phyloP scores from a whole-genome alignment of 2,329 filamentous ascomycete species.

The Neopestalotiopsis clavispora region DNA sequence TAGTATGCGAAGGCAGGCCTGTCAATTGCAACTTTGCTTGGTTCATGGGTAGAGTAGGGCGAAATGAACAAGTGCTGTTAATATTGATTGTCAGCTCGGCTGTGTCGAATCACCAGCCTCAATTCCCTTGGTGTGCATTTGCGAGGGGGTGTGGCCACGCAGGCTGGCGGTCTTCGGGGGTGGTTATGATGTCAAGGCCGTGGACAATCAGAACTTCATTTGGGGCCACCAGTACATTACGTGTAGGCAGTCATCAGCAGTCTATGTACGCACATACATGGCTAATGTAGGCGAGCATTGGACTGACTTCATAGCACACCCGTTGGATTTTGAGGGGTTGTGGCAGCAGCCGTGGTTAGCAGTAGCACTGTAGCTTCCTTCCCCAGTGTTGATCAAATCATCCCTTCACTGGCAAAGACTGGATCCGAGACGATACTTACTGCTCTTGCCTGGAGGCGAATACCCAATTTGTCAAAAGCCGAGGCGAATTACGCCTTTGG shows the following conservation, averaged over 20 bases:
- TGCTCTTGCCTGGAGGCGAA: conserved; percentile 1
- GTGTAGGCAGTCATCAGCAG: no score
- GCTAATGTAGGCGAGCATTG: background rate
- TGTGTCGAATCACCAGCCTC: background rate
- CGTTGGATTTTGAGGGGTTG: background rate
- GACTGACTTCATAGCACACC: background rate
- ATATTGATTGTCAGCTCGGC: conserved; percentile 2
- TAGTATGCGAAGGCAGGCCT: background rate
- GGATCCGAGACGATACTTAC: background rate
- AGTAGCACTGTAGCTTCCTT: background rate
- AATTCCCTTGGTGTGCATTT: background rate
- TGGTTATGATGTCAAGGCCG: background rate
- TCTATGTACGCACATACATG: no score
- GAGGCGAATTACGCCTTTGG: background rate
- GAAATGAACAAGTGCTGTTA: background rate
- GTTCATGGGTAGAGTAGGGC: background rate
- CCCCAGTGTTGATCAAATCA: background rate
- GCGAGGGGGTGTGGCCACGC: background rate
- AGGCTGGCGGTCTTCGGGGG: background rate
- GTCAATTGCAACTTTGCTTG: background rate
- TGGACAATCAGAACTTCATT: background rate
- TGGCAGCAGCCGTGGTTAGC: background rate
- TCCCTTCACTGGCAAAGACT: background rate
- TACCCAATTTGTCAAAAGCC: background rate
- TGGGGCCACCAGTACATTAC: background rate